phyloP scores from a whole-genome alignment of 805 yeast genomes.

The Sugiyamaella americana region DNA sequence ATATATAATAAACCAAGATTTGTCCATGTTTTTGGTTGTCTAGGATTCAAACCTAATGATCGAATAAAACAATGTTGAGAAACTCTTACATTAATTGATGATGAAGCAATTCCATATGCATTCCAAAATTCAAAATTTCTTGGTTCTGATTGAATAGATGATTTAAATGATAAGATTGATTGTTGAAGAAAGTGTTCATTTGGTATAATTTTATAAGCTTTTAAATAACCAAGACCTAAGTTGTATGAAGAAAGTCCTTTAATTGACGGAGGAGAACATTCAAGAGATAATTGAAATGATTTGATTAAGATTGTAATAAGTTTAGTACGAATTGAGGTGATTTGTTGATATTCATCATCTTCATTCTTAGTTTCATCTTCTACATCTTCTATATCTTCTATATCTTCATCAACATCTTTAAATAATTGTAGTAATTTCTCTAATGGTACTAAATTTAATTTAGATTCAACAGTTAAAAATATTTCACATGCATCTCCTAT shows the following conservation, averaged over 20 bases:
- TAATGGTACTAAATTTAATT: slow-evolving; percentile 46
- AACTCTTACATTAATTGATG: slow-evolving; percentile 56
- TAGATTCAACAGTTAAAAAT: slow-evolving; percentile 50
- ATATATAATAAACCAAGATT: slow-evolving; percentile 76
- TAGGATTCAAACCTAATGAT: slow-evolving; percentile 63
- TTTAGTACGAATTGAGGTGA: not conserved
- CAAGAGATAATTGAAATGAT: slow-evolving; percentile 2
- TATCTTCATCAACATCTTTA: slow-evolving; percentile 21
- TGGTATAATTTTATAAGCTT: slow-evolving; percentile 33
- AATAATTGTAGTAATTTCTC: slow-evolving; percentile 29
- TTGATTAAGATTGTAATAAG: slow-evolving; percentile 2
- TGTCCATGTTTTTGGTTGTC: slow-evolving; percentile 68
- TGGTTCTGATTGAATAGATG: slow-evolving; percentile 65
- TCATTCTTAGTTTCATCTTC: not conserved
- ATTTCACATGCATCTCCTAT: slow-evolving; percentile 53
- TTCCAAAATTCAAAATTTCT: slow-evolving; percentile 73
- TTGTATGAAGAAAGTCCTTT: slow-evolving; percentile 49
- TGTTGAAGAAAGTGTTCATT: slow-evolving; percentile 36
- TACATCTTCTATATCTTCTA: not conserved
- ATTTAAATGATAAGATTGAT: slow-evolving; percentile 54
- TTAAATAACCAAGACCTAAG: slow-evolving; percentile 59
- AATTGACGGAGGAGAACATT: slow-evolving; percentile 25
- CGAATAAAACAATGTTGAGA: slow-evolving; percentile 92
- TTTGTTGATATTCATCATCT: not conserved
- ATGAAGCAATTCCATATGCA: slow-evolving; percentile 71